Base-by-base conservation (phyloP, 2,329 filamentous ascomycete genomes). In the Metarhizium guizhouense region DNA sequence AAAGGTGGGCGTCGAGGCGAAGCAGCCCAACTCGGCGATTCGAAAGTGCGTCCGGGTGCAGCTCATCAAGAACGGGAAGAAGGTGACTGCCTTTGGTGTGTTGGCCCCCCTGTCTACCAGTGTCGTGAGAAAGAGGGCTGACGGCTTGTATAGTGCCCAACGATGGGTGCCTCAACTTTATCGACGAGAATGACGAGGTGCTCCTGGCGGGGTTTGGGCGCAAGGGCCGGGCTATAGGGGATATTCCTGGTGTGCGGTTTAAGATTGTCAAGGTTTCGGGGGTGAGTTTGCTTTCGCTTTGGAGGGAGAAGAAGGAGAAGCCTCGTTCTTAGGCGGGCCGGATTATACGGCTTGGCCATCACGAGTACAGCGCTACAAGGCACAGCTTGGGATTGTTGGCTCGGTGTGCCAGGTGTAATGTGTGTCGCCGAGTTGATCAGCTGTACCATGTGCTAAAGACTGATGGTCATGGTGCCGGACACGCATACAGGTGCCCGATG, bases 61-160 rank as follows among this genome's bases (percentile, higher is more conserved):
- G 81, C 85, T 99, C 78, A 99, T 99, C 85, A 99, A 99, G 91
- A 99, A 99, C 85, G 94, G 94, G 81, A 99, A 99, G 91, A 99
- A 99, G 85, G 94, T 99, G 77, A 97, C 94, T 73, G 94, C 94
- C 90, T 99, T 99, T 90, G 94, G 94, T 99, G 88, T 71, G 93
- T 63, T 56, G 20, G 2, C 10, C 18, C n/a, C n/a, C 20, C 25
- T 3, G 25, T 25, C 25, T 25, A 1, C 25, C 3, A 4, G 25
- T 25, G 25, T 25, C 3, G 25, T 25, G 25, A 25, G 25, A 25
- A 25, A 6, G 16, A 7, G 6, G 10, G 18, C 50, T 57, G 30
- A 57, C 38, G 13, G 34, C 34, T 4, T 48, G 13, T 2, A n/a
- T 70, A 99, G 94, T 99, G 69, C 94, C 94, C 78, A 99, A 99